Percentiles rank a stretch among this genome's conserved stretches.
Conservation (phyloP, 2,329 filamentous ascomycete genomes). For the Thelonectria discophora region DNA sequence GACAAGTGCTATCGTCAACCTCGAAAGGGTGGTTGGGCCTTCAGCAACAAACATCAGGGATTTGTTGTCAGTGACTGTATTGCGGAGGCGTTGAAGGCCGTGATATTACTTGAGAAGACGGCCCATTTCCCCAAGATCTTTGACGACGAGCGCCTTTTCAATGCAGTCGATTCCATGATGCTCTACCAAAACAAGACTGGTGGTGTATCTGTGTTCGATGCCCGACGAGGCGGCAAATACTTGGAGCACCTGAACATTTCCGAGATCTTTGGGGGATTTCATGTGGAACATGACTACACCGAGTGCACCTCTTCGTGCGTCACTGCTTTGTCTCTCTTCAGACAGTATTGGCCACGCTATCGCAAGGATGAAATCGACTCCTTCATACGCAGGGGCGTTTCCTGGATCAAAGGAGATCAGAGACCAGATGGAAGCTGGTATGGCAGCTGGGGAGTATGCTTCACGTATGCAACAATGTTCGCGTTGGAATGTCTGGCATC, state of each 20-base stretch:
- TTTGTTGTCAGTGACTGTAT: conserved; percentile 96
- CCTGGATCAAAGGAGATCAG: conserved; percentile 84
- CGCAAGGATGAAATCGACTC: conserved; percentile 74
- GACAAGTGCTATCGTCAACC: conserved; percentile 85
- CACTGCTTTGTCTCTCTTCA: conserved; percentile 84
- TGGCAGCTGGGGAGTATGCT: conserved; percentile 96
- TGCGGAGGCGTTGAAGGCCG: conserved; percentile 85
- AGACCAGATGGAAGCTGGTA: conserved; percentile 91
- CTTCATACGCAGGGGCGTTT: conserved; percentile 77
- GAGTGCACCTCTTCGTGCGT: conserved; percentile 96
- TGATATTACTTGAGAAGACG: conserved; percentile 82
- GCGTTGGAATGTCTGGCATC: conserved; percentile 84
- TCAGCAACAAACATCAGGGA: conserved; percentile 89
- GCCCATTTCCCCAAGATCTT: conserved; percentile 78
- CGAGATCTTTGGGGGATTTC: conserved; percentile 94
- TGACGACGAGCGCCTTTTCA: conserved; percentile 78
- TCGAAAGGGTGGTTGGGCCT: conserved; percentile 92
- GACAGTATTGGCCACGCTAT: conserved; percentile 81
- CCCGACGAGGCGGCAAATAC: conserved; percentile 76
- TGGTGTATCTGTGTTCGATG: conserved; percentile 92
- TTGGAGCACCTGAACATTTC: conserved; percentile 91
- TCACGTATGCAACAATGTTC: conserved; percentile 97
- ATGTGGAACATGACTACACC: conserved; percentile 97
- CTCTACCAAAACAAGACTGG: conserved; percentile 90
- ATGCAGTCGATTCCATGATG: conserved; percentile 89